Evolutionary conservation across 768 basidiomycete species (phyloP).

Genomic region (Termitomyces sp.): DNA sequence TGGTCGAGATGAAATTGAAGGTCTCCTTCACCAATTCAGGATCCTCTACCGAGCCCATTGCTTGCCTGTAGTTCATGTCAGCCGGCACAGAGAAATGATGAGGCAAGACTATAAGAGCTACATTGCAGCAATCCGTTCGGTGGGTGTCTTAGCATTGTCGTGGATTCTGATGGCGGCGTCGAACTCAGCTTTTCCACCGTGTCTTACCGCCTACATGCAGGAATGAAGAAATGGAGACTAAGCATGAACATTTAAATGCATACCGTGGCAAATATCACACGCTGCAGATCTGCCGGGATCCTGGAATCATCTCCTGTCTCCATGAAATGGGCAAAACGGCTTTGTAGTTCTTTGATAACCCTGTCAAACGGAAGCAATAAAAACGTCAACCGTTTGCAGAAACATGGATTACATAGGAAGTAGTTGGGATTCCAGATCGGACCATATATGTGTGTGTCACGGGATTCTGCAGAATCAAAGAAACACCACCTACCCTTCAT

Average conservation of each 20-base stretch:
- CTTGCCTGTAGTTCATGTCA: slow-evolving; percentile 38
- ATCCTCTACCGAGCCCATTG: slow-evolving; percentile 59
- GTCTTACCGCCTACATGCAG: slow-evolving; percentile 52
- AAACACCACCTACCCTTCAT: slow-evolving; percentile 19
- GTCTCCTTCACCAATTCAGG: slow-evolving; percentile 54
- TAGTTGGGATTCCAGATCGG: background rate
- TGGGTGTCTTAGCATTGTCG: slow-evolving; percentile 69
- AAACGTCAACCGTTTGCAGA: background rate
- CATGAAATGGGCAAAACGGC: slow-evolving; percentile 67
- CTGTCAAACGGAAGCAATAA: slow-evolving; percentile 29
- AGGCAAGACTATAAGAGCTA: slow-evolving; percentile 24
- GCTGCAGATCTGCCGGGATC: slow-evolving; percentile 78
- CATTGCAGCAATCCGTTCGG: slow-evolving; percentile 68
- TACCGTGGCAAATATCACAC: slow-evolving; percentile 49
- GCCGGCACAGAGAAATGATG: background rate
- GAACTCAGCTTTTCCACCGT: slow-evolving; percentile 74
- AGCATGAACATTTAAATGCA: slow-evolving; percentile 14
- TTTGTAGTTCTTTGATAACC: slow-evolving; percentile 66
- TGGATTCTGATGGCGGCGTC: slow-evolving; percentile 65
- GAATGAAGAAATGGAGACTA: background rate
- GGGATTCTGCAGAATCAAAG: background rate
- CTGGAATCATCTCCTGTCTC: slow-evolving; percentile 68
- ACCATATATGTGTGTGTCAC: background rate
- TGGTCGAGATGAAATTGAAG: slow-evolving; percentile 51
- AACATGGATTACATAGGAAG: background rate